A percentile compares a stretch with the other conserved stretches of the same genome.
Conservation (phyloP, 768 basidiomycete species). For the Hypsizygus marmoreus region DNA sequence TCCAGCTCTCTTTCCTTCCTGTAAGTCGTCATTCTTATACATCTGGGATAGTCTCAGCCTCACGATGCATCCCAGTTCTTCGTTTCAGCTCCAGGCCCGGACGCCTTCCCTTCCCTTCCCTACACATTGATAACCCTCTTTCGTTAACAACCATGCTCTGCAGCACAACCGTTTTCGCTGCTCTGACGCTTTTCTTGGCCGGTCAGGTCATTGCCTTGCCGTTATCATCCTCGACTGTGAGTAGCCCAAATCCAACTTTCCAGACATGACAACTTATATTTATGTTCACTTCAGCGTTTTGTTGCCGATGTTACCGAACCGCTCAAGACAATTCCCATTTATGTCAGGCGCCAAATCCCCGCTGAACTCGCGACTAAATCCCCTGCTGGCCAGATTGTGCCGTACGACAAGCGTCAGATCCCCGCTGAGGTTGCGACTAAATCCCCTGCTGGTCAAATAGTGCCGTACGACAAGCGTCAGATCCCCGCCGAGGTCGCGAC, state of each 20-base stretch:
- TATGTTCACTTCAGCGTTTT: conserved; percentile 27
- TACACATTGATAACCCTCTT: conserved; percentile 11
- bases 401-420: conserved; percentile 23
- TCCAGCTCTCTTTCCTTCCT: conserved; percentile 5
- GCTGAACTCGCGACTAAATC: conserved; percentile 28
- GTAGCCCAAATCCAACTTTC: conserved; percentile 9
- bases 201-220: conserved; percentile 45
- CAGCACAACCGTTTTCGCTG: conserved; percentile 37
- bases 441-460: conserved; percentile 16
- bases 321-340: conserved; percentile 45
- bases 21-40: not conserved
- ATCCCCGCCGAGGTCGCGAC: conserved; percentile 26
- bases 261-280: conserved; percentile 6
- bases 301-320: conserved; percentile 31
- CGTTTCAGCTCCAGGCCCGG: conserved; percentile 18
- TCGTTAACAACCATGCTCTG: conserved; percentile 45
- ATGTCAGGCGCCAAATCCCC: conserved; percentile 39
- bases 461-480: conserved; percentile 17
- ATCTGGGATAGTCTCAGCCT: not conserved
- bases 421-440: conserved; percentile 24
- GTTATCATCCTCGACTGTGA: conserved; percentile 44
- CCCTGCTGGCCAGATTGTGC: conserved; percentile 26
- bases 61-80: conserved; percentile 12
- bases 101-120: conserved; percentile 21
- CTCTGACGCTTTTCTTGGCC: conserved; percentile 43